Percentiles rank a stretch among this genome's conserved stretches.
phyloP scores from a whole-genome alignment of 192 early-diverging fungal genomes.

The Phycomyces nitens region DNA sequence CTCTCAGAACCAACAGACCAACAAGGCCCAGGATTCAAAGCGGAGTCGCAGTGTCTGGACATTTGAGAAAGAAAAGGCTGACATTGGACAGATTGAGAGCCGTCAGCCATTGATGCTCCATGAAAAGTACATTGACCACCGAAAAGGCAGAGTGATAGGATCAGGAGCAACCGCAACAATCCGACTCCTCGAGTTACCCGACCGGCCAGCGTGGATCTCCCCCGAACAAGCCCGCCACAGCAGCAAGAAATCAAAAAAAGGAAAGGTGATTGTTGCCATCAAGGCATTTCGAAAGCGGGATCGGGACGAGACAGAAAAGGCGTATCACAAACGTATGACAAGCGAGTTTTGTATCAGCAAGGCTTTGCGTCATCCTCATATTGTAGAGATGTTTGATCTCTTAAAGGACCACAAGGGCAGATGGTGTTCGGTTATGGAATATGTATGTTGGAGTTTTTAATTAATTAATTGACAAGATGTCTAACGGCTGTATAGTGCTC shows the following conservation, averaged over 20 bases:
- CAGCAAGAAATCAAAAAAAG: slow-evolving; percentile 23
- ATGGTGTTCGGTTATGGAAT: slow-evolving; percentile 79
- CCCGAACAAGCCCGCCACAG: not conserved
- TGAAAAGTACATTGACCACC: slow-evolving; percentile 19
- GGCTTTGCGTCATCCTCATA: slow-evolving; percentile 79
- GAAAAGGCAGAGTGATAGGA: slow-evolving; percentile 49
- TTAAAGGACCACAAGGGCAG: slow-evolving; percentile 87
- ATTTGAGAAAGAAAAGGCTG: not conserved
- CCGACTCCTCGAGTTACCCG: slow-evolving; percentile 70
- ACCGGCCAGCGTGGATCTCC: slow-evolving; percentile 25
- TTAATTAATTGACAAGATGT: slow-evolving; percentile 84
- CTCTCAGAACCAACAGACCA: not conserved
- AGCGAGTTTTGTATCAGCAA: slow-evolving; percentile 95
- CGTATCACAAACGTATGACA: slow-evolving; percentile 91
- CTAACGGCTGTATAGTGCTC: no score
- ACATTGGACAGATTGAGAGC: not conserved
- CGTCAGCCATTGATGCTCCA: slow-evolving; percentile 1
- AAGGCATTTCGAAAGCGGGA: slow-evolving; percentile 88
- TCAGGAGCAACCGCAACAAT: slow-evolving; percentile 90
- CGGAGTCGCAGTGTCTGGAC: not conserved
- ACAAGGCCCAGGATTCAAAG: not conserved
- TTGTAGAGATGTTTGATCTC: slow-evolving; percentile 90
- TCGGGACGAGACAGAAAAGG: slow-evolving; percentile 82
- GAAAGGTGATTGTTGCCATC: slow-evolving; percentile 71
- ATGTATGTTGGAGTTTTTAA: slow-evolving; percentile 30